phyloP scores from a whole-genome alignment of 129 eudicot species.

The Pulicaria dysenterica region DNA sequence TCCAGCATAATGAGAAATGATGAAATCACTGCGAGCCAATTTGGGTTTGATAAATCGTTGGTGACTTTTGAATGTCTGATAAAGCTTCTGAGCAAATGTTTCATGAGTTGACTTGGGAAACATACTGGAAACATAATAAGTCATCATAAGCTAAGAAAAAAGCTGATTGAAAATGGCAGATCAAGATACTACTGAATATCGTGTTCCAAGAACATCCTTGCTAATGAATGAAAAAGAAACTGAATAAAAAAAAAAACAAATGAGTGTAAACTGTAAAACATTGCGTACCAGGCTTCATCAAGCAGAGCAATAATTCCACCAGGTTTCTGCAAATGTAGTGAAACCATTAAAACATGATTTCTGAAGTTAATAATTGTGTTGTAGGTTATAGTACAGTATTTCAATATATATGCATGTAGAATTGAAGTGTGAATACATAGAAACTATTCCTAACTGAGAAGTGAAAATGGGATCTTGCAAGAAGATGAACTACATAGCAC shows the following conservation, averaged over 20 bases:
- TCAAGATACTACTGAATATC: conserved; percentile 2
- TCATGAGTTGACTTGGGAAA: conserved; percentile 99
- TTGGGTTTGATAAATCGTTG: conserved; percentile 93
- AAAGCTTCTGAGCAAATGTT: conserved; percentile 93
- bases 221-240: conserved; percentile 20
- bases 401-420: conserved; percentile 23
- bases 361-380: conserved; percentile 15
- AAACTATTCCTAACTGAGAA: conserved; percentile 17
- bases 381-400: conserved; percentile 15
- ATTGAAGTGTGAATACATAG: conserved; percentile 11
- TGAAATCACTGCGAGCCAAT: conserved; percentile 88
- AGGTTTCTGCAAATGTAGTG: conserved; percentile 75
- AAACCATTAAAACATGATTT: conserved; percentile 14
- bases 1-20: conserved; percentile 95
- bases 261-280: conserved; percentile 9
- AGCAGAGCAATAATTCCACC: conserved; percentile 97
- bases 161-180: conserved; percentile 8
- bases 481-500: conserved; percentile 15
- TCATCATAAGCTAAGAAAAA: conserved; percentile 32
- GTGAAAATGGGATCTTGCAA: not conserved
- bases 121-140: conserved; percentile 65
- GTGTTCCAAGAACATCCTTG: conserved; percentile 8
- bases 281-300: conserved; percentile 93
- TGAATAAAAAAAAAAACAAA: not conserved
- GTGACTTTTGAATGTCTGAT: conserved; percentile 80